Base-by-base conservation (phyloP, 2,329 filamentous ascomycete genomes). In the Trichoderma sp. region DNA sequence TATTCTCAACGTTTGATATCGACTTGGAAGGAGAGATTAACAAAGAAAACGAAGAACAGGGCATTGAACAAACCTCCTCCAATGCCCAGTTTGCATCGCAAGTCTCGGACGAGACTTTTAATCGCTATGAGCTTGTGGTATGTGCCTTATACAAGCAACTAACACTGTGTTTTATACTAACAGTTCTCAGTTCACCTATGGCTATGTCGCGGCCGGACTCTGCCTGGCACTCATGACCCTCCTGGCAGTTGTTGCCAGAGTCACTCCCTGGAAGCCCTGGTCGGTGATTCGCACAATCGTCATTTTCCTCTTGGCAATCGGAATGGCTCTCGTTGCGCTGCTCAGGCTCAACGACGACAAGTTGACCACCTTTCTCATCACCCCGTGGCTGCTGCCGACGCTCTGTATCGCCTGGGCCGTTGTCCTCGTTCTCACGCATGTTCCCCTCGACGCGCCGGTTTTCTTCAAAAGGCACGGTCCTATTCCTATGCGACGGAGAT, bases 331-430 rank as follows among this genome's bases (percentile, higher is more conserved):
- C 8, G 65, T 77, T 11, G 72, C 73, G 30, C 28, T 74, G 7
- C 67, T 80, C 18, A 76, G 71, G 54, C 75, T 72, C 46, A 70
- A 71, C 30, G 26, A 32, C 3, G 67, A 72, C 6, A 21, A 59
- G 11, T 55, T 70, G 14, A n/a, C 28, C 0, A 60, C 64, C 4
- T 80, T 74, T 59, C 71, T 78, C 34, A 39, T 43, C 10, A 76
- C 73, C 10, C 66, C 75, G 10, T 79, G 77, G 79, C 74, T 79
- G 18, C 63, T 80, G 16, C 78, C 78, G 8, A 74, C 74, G 4
- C 76, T 81, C 34, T 76, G 74, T 10, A 68, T 80, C 30, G 72
- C 83, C 37, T 80, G 76, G 76, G 69, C 77, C 24, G 4, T 73
- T 30, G 73, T 79, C 39, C 73, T 80, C n/a, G 18, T 76, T 32